These are phyloP conservation scores for Periglandula ipomoeae DNA, from an alignment of 2,329 filamentous ascomycete genomes.

Conservation along the genomic window DNA sequence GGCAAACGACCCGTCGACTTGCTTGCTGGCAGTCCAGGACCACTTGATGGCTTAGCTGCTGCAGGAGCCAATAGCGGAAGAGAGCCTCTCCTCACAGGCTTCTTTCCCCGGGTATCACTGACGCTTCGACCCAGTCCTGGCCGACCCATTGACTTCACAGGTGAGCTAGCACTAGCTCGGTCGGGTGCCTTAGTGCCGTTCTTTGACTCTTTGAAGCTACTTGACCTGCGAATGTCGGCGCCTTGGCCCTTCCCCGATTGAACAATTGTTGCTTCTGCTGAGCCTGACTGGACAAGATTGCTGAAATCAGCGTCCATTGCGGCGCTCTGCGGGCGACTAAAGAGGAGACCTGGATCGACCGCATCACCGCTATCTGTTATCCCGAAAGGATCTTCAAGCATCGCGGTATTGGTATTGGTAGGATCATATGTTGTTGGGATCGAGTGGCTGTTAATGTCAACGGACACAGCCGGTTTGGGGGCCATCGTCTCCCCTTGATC, in stretches of 20 bases:
- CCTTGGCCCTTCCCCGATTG: slow-evolving; percentile 17
- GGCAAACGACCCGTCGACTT: slow-evolving; percentile 30
- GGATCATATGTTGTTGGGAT: slow-evolving; percentile 33
- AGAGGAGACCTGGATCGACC: slow-evolving; percentile 53
- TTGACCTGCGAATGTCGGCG: slow-evolving; percentile 30
- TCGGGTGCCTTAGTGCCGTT: slow-evolving; percentile 32
- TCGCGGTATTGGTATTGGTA: slow-evolving; percentile 13
- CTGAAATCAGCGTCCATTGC: slow-evolving; percentile 31
- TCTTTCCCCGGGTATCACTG: slow-evolving; percentile 44
- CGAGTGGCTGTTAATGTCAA: slow-evolving; percentile 16
- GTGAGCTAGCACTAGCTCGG: slow-evolving; percentile 36
- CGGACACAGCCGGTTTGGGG: slow-evolving; percentile 37
- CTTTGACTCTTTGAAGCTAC: slow-evolving; percentile 34
- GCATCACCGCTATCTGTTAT: slow-evolving; percentile 35
- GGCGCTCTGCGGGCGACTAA: slow-evolving; percentile 42
- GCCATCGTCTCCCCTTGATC: slow-evolving; percentile 38
- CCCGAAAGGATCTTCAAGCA: slow-evolving; percentile 39
- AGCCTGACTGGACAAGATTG: slow-evolving; percentile 18
- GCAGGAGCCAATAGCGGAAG: slow-evolving; percentile 41
- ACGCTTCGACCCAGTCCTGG: slow-evolving; percentile 44
- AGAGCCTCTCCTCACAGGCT: slow-evolving; percentile 27
- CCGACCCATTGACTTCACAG: slow-evolving; percentile 38
- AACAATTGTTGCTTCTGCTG: slow-evolving; percentile 19
- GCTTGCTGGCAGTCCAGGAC: slow-evolving; percentile 20
- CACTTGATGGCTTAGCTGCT: slow-evolving; percentile 20